Evolutionary conservation across 176 grass and related monocot species (phyloP), one percentile per base, ranked within the genome.

Genomic region (Themeda triandra): DNA sequence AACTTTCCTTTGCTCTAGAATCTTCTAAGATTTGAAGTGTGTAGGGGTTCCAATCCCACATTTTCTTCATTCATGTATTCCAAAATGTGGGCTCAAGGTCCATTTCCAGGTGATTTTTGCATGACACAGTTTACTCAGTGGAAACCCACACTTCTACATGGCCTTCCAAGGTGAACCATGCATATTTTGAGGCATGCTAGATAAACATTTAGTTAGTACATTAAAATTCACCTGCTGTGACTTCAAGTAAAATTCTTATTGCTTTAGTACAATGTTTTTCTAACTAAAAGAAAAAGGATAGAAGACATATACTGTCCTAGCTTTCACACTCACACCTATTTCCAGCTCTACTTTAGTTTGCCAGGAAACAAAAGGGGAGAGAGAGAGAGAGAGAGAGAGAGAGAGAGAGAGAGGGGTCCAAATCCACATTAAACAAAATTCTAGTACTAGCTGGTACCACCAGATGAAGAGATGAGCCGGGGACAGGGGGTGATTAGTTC

Each of bases 401-500:
- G 39, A 80, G 2, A 33, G 17, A 21, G 66, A 25, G 17, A 35
- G 66, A 5, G 23, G 23, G 23, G 39, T 1, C 39, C n/a, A 72
- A 71, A 71, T 71, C 39, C 69, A 14, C 37, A 39, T 14, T 71
- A 17, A 45, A 33, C 32, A n/a, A 41, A 39, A 13, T 53, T 19
- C 2, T n/a, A 58, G 53, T 58, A 79, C 5, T 13, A 48, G 13
- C 18, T 14, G 65, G 14, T 25, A 13, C 46, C 0, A 39, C 24
- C 33, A 69, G 73, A 54, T 23, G 70, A 74, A 69, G 56, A 75
- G 81, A 63, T 9, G 51, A 56, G 51, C 51, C 51, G 33, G 45
- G 58, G 46, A 42, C 46, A 68, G 37, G 13, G 32, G 25, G 63
- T 17, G 83, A 78, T 78, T 80, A 51, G 69, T 74, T 75, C 42